Conservation (phyloP, 2,329 filamentous ascomycete genomes). For the Colletotrichum echinochloae region DNA sequence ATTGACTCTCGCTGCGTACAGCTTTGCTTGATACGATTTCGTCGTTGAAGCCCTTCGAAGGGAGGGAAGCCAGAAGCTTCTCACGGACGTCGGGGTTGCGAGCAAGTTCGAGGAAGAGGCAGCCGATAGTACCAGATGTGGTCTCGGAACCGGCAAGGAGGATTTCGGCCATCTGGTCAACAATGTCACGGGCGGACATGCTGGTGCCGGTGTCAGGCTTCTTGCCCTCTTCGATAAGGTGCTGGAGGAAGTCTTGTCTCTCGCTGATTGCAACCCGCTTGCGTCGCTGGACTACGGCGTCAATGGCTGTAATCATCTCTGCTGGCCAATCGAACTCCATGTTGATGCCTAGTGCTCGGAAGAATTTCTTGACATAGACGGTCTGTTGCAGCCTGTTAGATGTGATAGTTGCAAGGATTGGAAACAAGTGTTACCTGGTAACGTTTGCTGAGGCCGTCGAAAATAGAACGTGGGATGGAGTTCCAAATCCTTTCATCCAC, state of each 20-base stretch:
- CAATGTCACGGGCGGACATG: conserved; percentile 41
- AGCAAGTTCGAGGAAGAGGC: conserved; percentile 46
- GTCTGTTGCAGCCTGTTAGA: background rate
- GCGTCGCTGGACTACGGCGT: conserved; percentile 36
- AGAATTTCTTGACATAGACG: conserved; percentile 35
- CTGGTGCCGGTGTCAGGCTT: conserved; percentile 36
- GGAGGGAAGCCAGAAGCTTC: conserved; percentile 38
- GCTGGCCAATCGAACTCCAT: conserved; percentile 35
- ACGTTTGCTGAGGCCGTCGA: conserved; percentile 36
- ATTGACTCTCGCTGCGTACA: conserved; percentile 20
- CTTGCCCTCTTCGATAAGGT: conserved; percentile 39
- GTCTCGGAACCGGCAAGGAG: conserved; percentile 47
- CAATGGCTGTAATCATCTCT: conserved; percentile 37
- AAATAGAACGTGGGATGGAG: conserved; percentile 37
- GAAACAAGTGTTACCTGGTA: conserved; percentile 17
- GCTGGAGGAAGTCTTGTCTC: conserved; percentile 33
- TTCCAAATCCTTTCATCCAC: conserved; percentile 33
- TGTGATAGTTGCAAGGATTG: fast-evolving
- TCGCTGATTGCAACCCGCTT: conserved; percentile 25
- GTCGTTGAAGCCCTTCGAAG: conserved; percentile 19
- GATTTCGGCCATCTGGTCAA: conserved; percentile 42
- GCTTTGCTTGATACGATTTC: conserved; percentile 33
- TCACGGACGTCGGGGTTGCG: conserved; percentile 42
- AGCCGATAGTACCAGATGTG: conserved; percentile 45
- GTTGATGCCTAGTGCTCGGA: conserved; percentile 20